These are phyloP conservation scores for Skeletonema grethae DNA, from an alignment of 108 stramenopile species.

Conservation along the genomic window DNA sequence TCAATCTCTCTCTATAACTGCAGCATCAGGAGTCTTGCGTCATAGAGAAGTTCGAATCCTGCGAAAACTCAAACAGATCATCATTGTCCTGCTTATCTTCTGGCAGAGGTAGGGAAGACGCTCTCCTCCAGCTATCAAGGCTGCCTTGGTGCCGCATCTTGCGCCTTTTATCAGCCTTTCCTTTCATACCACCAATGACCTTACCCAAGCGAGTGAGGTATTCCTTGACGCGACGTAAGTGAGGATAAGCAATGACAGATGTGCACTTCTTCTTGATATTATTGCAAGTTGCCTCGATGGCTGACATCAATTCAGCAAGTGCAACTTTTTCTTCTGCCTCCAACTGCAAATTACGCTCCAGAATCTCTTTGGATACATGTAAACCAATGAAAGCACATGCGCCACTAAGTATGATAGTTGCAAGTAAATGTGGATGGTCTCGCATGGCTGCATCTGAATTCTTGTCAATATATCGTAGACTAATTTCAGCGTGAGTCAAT, in stretches of 20 bases:
- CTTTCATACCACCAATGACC: conserved; percentile 21
- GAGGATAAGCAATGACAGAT: conserved; percentile 41
- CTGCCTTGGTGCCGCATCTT: conserved; percentile 44
- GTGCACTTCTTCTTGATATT: conserved; percentile 35
- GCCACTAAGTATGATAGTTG: conserved; percentile 36
- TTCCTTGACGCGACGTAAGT: conserved; percentile 44
- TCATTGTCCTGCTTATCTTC: conserved; percentile 5
- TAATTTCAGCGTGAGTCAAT: conserved; percentile 29
- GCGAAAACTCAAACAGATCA: not conserved
- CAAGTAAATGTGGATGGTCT: conserved; percentile 31
- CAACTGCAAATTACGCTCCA: not conserved
- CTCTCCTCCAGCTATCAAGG: conserved; percentile 21
- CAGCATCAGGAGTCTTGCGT: not conserved
- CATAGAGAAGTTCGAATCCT: not conserved
- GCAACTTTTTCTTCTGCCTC: conserved; percentile 23
- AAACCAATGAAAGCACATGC: conserved; percentile 30
- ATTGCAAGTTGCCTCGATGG: conserved; percentile 36
- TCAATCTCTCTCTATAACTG: not conserved
- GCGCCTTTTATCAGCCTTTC: conserved; percentile 30
- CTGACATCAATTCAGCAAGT: conserved; percentile 34
- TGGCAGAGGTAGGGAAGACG: not conserved
- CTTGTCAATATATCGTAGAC: conserved; percentile 34
- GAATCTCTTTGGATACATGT: not conserved
- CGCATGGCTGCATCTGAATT: conserved; percentile 16
- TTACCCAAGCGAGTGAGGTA: conserved; percentile 35